Conservation (phyloP, 164 flowering plant genomes). For the Aristolochia californica region DNA sequence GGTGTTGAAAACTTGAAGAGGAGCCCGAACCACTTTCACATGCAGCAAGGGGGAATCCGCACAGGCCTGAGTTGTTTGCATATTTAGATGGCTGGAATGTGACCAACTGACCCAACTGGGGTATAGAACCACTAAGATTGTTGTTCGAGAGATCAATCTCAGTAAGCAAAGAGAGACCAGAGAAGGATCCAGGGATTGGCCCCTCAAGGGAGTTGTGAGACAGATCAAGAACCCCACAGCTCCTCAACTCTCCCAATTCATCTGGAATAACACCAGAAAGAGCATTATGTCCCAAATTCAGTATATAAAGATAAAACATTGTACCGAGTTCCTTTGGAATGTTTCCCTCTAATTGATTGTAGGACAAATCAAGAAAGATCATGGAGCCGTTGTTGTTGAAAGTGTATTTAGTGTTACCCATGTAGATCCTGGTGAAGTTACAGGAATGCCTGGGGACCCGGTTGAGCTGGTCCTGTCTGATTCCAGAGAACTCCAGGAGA, state of each 20-base stretch:
- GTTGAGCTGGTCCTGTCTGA: slow-evolving; percentile 41
- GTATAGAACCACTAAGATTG: slow-evolving; percentile 60
- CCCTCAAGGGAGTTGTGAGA: slow-evolving; percentile 66
- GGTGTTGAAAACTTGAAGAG: slow-evolving; percentile 19
- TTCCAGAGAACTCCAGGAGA: slow-evolving; percentile 81
- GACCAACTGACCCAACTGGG: slow-evolving; percentile 61
- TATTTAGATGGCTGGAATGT: slow-evolving; percentile 48
- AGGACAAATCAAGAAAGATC: slow-evolving; percentile 81
- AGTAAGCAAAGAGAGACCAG: slow-evolving; percentile 40
- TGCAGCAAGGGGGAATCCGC: slow-evolving; percentile 64
- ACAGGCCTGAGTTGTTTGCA: slow-evolving; percentile 67
- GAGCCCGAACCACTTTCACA: slow-evolving; percentile 29
- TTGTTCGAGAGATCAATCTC: slow-evolving; percentile 79
- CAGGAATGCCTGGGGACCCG: slow-evolving; percentile 65
- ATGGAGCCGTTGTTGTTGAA: slow-evolving; percentile 82
- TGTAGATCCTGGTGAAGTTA: slow-evolving; percentile 59
- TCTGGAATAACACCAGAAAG: slow-evolving; percentile 68
- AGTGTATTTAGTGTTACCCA: slow-evolving; percentile 50
- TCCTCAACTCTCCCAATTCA: slow-evolving; percentile 49
- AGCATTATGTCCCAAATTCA: slow-evolving; percentile 81
- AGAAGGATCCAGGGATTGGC: slow-evolving; percentile 49
- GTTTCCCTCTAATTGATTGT: slow-evolving; percentile 51
- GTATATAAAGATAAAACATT: slow-evolving; percentile 48
- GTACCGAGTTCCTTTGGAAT: slow-evolving; percentile 78
- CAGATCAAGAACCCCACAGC: slow-evolving; percentile 63